Base-by-base conservation (phyloP, 805 yeast genomes). In the Kregervanrija delftensis region DNA sequence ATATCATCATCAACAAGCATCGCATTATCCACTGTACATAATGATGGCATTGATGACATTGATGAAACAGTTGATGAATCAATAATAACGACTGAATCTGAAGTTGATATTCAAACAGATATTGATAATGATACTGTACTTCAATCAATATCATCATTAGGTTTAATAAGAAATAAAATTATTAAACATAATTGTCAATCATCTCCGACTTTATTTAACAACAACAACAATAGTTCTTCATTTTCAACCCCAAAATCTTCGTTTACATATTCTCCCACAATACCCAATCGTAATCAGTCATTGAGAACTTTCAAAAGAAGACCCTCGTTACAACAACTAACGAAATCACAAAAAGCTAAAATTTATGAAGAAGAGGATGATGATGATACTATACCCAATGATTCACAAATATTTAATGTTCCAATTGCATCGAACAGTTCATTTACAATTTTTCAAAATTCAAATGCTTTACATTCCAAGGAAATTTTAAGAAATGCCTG, bases 361-460 rank as follows among this genome's bases (percentile, higher is more conserved):
- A 34, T 60, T 2, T 64, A 55, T 41, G 68, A 64, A 13, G 64
- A 62, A 11, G 41, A 56, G 37, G 57, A 59, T 16, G 49, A 52
- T 3, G 71, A 66, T 46, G 66, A 65, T 42, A 71, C 69, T 30
- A 62, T 68, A 22, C 55, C 59, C 1, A 71, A 65, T 35, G 71
- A 68, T 45, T 61, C 70, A 0, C 42, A 68, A 12, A 71, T 75
- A 44, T 76, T 74, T 69, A 76, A 76, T 49, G 77, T 77, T 10
- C 82, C 82, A 8, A 67, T 68, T 57, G 74, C 81, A 2, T 58
- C 56, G 22, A 49, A 57, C 5, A 56, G 68, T 1, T 61, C 66
- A 4, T 49, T 63, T 3, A 50, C 67, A 11, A 50, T 65, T 3
- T 56, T 63, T 32, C 54, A 53, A 14, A 40, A 47, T 36, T 45